Evolutionary conservation across 495 filamentous ascomycete genomes (phyloP).

Genomic region (Trichoderma asperelloides): DNA sequence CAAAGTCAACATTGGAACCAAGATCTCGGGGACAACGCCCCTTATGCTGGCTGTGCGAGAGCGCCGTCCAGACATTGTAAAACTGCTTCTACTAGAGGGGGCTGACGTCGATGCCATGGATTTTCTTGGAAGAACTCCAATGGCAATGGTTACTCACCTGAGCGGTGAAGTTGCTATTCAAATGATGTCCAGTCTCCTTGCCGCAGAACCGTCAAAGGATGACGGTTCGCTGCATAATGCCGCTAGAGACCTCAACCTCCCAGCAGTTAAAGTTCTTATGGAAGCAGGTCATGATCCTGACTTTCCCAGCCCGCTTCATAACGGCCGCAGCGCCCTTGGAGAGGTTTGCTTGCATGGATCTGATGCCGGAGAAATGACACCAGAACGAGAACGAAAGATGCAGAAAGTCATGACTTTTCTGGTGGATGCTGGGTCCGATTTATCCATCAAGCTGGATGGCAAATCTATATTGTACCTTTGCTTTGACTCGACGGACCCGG

Average conservation of each 20-base stretch:
- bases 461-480: constrained; percentile 38
- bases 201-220: constrained; percentile 35
- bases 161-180: constrained; percentile 35
- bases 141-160: constrained; percentile 38
- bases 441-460: constrained; percentile 32
- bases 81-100: constrained; percentile 30
- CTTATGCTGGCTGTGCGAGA: constrained; percentile 39
- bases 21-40: constrained; percentile 33
- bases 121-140: constrained; percentile 33
- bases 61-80: constrained; percentile 35
- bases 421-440: constrained; percentile 30
- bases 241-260: constrained; percentile 34
- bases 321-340: constrained; percentile 37
- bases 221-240: constrained; percentile 44
- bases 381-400: constrained; percentile 34
- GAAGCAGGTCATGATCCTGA: constrained; percentile 38
- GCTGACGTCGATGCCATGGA: constrained; percentile 38
- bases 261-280: constrained; percentile 33
- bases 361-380: constrained; percentile 25
- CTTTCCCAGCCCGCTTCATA: constrained; percentile 39
- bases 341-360: constrained; percentile 39
- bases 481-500: constrained; percentile 32
- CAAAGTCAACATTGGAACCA: constrained; percentile 38
- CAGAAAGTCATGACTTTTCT: constrained; percentile 38
- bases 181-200: constrained; percentile 37